Evolutionary conservation across 805 yeast species (phyloP), one percentile per base, ranked within the genome.

Genomic region (Candida ulmi): DNA sequence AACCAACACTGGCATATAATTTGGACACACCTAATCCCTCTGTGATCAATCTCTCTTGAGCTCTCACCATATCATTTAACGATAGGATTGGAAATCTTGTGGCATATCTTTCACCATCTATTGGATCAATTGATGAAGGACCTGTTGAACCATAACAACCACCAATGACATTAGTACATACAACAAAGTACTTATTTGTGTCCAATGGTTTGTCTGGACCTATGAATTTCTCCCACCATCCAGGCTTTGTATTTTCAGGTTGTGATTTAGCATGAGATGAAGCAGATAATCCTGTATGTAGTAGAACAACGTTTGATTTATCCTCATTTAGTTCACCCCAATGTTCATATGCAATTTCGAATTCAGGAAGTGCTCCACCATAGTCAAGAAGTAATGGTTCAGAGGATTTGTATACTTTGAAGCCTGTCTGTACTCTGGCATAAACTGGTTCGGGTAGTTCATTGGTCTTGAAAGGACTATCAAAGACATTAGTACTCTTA

Each of bases 131-230:
- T 0, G 93, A 79, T 2, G 91, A 78, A 1, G 97, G 97, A 0
- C 97, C 97, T 0, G 97, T 88, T 7, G 95, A 83, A 3, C 97
- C 97, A 60, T 83, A 90, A 61, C 97, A 90, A 1, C 97, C 96
- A 6, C 96, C 97, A 32, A 90, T 68, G 5, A 88, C 95, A 57
- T 90, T 90, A 1, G 96, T 85, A 62, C 97, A 90, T 8, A 90
- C 76, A 5, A 90, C 76, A 57, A 87, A 87, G 61, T 72, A 87
- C 58, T 80, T 82, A 52, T 83, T 63, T 1, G 97, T 88, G 55
- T 90, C 97, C 38, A 90, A 58, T 46, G 83, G 78, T 6, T 58
- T 51, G 2, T 81, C 88, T 1, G 95, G 86, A 0, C 97, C 97
- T 38, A 90, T 87, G 61, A 88, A 88, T 42, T 78, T 73, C 56